phyloP scores from a whole-genome alignment of 2,329 filamentous ascomycete genomes.

The Aureobasidium musti region DNA sequence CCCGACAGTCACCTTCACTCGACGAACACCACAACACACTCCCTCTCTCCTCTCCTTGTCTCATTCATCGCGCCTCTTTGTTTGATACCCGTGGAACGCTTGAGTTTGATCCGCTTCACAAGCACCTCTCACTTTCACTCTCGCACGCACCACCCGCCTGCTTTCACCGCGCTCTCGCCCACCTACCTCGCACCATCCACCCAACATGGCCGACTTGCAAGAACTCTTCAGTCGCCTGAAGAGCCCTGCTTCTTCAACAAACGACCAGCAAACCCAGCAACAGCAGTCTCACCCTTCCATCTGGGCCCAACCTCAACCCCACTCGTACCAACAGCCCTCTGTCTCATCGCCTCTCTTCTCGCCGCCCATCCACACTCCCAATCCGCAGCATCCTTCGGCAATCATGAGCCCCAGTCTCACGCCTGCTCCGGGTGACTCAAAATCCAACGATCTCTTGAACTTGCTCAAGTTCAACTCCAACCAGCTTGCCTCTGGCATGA shows the following conservation, averaged over 20 bases:
- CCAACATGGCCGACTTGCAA: constrained; percentile 47
- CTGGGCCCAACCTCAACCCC: constrained; percentile 33
- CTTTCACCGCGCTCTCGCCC: background rate
- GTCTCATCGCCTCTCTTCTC: constrained; percentile 62
- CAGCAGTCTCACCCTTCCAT: constrained; percentile 33
- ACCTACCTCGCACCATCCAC: constrained; percentile 2
- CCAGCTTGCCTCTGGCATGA: constrained; percentile 38
- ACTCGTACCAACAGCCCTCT: constrained; percentile 57
- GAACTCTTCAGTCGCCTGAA: constrained; percentile 50
- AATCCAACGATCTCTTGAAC: constrained; percentile 58
- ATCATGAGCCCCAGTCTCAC: constrained; percentile 55
- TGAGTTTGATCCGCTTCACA: constrained; percentile 1
- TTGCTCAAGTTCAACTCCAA: constrained; percentile 65
- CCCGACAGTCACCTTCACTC: background rate
- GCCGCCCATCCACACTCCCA: constrained; percentile 55
- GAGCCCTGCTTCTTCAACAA: constrained; percentile 32
- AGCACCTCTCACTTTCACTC: constrained; percentile 8
- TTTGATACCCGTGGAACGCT: background rate
- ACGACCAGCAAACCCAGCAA: constrained; percentile 25
- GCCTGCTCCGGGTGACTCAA: constrained; percentile 29
- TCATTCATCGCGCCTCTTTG: constrained; percentile 12
- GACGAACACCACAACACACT: background rate
- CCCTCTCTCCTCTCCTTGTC: background rate
- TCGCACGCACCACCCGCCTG: constrained; percentile 1
- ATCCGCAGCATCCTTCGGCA: constrained; percentile 59